Evolutionary conservation across 2,329 filamentous ascomycete species (phyloP).

Genomic region (Botrytis tulipae): DNA sequence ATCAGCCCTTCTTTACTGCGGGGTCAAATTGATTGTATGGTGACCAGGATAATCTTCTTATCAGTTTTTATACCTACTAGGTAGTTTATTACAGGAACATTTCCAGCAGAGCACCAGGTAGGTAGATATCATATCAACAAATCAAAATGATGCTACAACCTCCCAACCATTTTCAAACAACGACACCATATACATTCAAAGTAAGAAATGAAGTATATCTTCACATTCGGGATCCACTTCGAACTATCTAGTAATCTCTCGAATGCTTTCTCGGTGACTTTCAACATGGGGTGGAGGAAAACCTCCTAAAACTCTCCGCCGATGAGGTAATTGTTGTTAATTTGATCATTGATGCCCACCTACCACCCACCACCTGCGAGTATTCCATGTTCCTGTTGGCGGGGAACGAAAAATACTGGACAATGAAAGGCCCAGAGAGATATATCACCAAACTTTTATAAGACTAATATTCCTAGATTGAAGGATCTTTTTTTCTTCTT

Average conservation of each 20-base stretch:
- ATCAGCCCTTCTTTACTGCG: background rate
- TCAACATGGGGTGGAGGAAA: background rate
- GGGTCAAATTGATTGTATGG: background rate
- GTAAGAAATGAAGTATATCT: background rate
- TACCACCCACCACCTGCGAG: background rate
- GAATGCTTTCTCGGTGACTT: background rate
- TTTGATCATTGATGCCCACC: constrained; percentile 1
- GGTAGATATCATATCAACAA: no score
- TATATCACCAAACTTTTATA: background rate
- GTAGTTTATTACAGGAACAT: background rate
- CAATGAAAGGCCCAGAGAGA: background rate
- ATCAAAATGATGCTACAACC: no score
- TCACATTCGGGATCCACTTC: background rate
- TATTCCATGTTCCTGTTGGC: constrained; percentile 4
- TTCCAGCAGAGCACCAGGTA: background rate
- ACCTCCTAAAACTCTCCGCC: constrained; percentile 5
- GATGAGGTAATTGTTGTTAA: constrained; percentile 16
- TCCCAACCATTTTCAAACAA: no score
- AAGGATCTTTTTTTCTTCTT: no score
- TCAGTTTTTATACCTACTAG: background rate
- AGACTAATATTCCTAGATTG: background rate
- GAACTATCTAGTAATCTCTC: background rate
- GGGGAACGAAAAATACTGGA: background rate
- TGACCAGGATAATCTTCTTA: background rate
- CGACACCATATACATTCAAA: no score